A percentile compares a stretch with the other conserved stretches of the same genome.
These are phyloP conservation scores for Camelina hispida DNA, from an alignment of 345 rosid genomes.

Conservation along the genomic window DNA sequence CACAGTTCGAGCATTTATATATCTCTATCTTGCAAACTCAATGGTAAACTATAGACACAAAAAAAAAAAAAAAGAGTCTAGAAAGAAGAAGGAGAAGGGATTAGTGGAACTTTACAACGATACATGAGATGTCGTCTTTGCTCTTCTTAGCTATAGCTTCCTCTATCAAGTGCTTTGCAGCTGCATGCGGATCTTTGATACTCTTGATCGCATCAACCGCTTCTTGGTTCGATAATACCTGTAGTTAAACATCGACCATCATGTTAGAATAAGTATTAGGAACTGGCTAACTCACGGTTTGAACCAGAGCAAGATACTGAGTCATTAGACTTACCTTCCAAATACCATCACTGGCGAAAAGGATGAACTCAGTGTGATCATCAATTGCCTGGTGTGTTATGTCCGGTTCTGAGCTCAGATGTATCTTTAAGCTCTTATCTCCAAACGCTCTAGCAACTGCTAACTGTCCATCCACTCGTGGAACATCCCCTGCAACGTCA, in stretches of 20 bases:
- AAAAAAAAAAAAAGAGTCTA: not conserved
- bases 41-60: conserved; percentile 12
- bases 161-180: conserved; percentile 72
- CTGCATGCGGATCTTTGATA: conserved; percentile 69
- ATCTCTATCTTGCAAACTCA: conserved; percentile 20
- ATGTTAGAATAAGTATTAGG: not conserved
- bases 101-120: conserved; percentile 76
- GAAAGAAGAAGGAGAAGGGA: not conserved
- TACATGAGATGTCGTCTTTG: conserved; percentile 93
- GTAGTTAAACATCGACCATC: conserved; percentile 19
- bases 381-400: conserved; percentile 48
- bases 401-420: conserved; percentile 88
- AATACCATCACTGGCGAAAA: conserved; percentile 92
- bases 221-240: conserved; percentile 86
- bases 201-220: conserved; percentile 64
- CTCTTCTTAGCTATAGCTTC: conserved; percentile 70
- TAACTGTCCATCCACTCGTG: conserved; percentile 88
- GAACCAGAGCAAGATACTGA: not conserved
- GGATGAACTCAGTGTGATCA: conserved; percentile 55
- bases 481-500: conserved; percentile 76
- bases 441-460: conserved; percentile 97
- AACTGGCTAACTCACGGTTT: not conserved
- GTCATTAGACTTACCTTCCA: conserved; percentile 67
- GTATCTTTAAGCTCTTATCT: conserved; percentile 79
- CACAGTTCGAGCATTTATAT: conserved; percentile 7